Conservation (phyloP, 1,284 basidiomycete species). For the Earliella scabrosa region DNA sequence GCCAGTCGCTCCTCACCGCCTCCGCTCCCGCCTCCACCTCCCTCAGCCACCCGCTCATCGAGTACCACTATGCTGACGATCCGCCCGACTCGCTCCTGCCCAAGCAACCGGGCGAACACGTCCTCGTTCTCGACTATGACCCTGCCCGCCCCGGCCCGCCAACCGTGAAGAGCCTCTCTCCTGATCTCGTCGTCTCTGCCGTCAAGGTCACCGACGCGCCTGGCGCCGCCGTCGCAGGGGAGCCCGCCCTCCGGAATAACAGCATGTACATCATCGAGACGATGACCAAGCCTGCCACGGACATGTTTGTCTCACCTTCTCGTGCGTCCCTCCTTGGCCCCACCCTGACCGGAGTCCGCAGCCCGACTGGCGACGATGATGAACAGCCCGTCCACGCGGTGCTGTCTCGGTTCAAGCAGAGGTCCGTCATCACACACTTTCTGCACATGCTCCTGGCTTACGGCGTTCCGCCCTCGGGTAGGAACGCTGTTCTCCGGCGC, state of each 20-base stretch:
- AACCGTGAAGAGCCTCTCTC: slow-evolving; percentile 65
- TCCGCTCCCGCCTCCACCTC: slow-evolving; percentile 43
- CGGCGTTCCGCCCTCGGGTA: slow-evolving; percentile 31
- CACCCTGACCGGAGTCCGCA: slow-evolving; percentile 12
- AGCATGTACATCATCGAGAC: slow-evolving; percentile 80
- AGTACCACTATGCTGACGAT: slow-evolving; percentile 83
- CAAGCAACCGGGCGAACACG: slow-evolving; percentile 60
- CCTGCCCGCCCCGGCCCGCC: slow-evolving; percentile 40
- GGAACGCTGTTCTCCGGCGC: slow-evolving; percentile 61
- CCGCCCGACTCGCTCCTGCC: slow-evolving; percentile 64
- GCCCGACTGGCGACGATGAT: slow-evolving; percentile 38
- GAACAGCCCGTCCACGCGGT: slow-evolving; percentile 51
- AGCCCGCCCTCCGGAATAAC: slow-evolving; percentile 52
- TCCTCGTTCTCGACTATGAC: slow-evolving; percentile 72
- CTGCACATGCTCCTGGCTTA: neutral
- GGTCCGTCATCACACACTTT: slow-evolving; percentile 41
- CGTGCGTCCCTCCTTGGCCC: neutral
- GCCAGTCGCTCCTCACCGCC: slow-evolving; percentile 38
- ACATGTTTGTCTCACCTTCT: slow-evolving; percentile 28
- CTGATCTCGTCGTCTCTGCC: slow-evolving; percentile 58
- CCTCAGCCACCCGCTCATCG: slow-evolving; percentile 73
- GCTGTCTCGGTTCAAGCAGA: slow-evolving; percentile 66
- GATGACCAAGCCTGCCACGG: slow-evolving; percentile 37
- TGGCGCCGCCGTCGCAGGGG: slow-evolving; percentile 58
- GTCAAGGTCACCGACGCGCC: slow-evolving; percentile 73